A percentile compares a stretch with the other conserved stretches of the same genome.
phyloP scores from a whole-genome alignment of 192 early-diverging fungal genomes.

The Coemansia sp. region DNA sequence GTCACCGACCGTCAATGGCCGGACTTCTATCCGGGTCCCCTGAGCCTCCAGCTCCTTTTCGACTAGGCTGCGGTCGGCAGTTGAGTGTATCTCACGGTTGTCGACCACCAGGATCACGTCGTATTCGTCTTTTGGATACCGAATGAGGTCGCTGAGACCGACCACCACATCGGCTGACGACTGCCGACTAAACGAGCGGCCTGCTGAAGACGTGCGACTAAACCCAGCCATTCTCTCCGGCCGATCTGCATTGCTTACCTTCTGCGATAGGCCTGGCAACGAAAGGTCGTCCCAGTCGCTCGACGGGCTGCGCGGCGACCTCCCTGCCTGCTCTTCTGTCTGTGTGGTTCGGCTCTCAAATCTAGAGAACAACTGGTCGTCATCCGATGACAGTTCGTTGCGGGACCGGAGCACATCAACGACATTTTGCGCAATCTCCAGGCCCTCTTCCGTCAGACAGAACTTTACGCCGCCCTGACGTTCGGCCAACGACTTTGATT shows the following conservation, averaged over 20 bases:
- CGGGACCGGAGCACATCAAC: conserved; percentile 27
- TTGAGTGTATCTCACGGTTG: conserved; percentile 68
- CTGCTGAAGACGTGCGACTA: conserved; percentile 5
- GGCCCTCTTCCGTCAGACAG: conserved; percentile 67
- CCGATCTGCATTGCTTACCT: too few relatives aligned
- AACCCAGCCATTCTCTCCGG: too few relatives aligned
- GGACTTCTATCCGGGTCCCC: conserved; percentile 52
- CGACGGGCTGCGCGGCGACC: too few relatives aligned
- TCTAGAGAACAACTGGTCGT: conserved; percentile 10
- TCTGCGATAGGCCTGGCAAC: not conserved
- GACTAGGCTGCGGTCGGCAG: conserved; percentile 67
- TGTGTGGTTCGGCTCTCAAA: conserved; percentile 6
- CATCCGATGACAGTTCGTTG: conserved; percentile 16
- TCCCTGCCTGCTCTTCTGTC: too few relatives aligned
- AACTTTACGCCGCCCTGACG: conserved; percentile 57
- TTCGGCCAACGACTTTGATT: conserved; percentile 61
- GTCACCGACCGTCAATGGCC: conserved; percentile 78
- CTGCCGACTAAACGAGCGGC: conserved; percentile 21
- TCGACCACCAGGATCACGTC: conserved; percentile 71
- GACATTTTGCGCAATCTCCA: conserved; percentile 52
- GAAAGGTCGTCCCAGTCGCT: not conserved
- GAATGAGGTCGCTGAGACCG: conserved; percentile 14
- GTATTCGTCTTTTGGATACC: conserved; percentile 25
- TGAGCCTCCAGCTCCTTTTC: conserved; percentile 56
- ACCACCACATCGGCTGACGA: conserved; percentile 17